phyloP scores from a whole-genome alignment of 2,329 filamentous ascomycete species.

The Aquanectria penicillioides region DNA sequence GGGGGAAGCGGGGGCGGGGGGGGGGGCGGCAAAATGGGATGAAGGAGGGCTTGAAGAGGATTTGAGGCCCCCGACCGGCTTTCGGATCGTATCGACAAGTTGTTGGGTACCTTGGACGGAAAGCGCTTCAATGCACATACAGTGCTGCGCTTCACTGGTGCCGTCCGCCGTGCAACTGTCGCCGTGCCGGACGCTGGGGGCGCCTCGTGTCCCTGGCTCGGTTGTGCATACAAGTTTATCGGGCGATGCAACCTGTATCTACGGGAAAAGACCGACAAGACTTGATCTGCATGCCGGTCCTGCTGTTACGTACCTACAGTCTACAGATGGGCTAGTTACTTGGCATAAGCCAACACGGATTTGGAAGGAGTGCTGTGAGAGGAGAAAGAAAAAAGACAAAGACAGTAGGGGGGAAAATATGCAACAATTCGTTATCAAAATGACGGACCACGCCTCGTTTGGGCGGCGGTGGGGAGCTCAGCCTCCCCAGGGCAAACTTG shows the following conservation, averaged over 20 bases:
- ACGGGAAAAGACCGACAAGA: not conserved
- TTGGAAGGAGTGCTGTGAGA: no score
- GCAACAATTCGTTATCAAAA: not conserved
- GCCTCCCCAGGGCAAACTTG: slow-evolving; percentile 1
- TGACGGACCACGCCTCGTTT: not conserved
- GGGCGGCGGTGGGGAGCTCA: not conserved
- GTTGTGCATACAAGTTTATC: slow-evolving; percentile 19
- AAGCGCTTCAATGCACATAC: not conserved
- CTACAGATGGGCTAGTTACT: not conserved
- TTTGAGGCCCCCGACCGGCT: not conserved
- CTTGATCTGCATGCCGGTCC: not conserved
- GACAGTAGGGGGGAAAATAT: no score
- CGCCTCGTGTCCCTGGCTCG: slow-evolving; percentile 17
- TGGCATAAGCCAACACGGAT: no score
- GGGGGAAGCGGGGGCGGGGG: no score
- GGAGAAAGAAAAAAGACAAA: no score
- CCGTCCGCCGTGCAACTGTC: slow-evolving; percentile 7
- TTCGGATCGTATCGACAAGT: not conserved
- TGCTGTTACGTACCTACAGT: not conserved
- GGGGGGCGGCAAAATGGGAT: no score
- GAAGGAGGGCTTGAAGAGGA: not conserved
- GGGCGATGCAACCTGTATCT: slow-evolving; percentile 7
- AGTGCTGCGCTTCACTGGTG: no score
- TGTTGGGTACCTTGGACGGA: not conserved
- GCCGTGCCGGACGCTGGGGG: slow-evolving; percentile 10